Conservation (phyloP, 805 yeast genomes). For the Myxozyma monticola region DNA sequence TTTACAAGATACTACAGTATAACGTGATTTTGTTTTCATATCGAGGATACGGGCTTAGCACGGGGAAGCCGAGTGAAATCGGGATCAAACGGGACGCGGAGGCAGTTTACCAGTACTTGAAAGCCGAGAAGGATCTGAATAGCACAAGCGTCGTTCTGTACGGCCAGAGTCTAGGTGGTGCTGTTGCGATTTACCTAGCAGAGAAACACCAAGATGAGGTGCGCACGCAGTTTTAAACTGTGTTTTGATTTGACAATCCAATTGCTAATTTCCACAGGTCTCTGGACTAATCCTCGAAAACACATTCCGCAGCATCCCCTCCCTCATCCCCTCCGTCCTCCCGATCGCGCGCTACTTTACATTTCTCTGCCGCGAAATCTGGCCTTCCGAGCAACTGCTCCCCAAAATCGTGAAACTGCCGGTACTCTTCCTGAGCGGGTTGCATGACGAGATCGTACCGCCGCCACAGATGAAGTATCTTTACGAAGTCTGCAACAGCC, state of each 20-base stretch:
- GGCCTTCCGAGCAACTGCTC: conserved; percentile 75
- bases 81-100: conserved; percentile 85
- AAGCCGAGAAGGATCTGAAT: conserved; percentile 52
- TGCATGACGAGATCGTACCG: conserved; percentile 86
- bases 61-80: conserved; percentile 68
- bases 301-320: conserved; percentile 74
- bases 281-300: conserved; percentile 78
- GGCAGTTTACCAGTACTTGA: conserved; percentile 61
- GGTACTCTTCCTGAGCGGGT: conserved; percentile 68
- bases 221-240: neutral
- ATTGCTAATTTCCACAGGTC: conserved; percentile 38
- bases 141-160: conserved; percentile 63
- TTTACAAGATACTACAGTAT: conserved; percentile 45
- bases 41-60: conserved; percentile 55
- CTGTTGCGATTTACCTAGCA: conserved; percentile 83
- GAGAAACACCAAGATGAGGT: conserved; percentile 48
- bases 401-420: conserved; percentile 58
- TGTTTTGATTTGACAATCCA: too few relatives aligned
- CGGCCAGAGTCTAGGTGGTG: conserved; percentile 94
- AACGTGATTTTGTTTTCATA: conserved; percentile 69
- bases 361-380: conserved; percentile 67
- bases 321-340: conserved; percentile 61
- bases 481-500: conserved; percentile 52
- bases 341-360: conserved; percentile 62
- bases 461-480: conserved; percentile 73